These are phyloP conservation scores for Termitomyces sp. DNA, from an alignment of 768 basidiomycete species.

Conservation along the genomic window DNA sequence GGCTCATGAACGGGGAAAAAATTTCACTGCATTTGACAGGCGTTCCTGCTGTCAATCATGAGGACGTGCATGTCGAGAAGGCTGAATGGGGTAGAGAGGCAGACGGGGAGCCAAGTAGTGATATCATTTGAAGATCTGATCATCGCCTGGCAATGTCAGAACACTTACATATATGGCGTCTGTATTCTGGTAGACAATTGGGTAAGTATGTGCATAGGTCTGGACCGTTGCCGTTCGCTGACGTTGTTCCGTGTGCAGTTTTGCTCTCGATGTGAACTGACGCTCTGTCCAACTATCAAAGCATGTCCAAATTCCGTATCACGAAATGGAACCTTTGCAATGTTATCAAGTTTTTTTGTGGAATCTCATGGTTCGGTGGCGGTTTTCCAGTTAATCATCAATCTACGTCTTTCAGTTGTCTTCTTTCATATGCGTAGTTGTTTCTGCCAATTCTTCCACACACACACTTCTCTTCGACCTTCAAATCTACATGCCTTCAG, in stretches of 20 bases:
- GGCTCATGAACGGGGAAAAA: slow-evolving; percentile 30
- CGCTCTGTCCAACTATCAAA: background rate
- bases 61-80: slow-evolving; percentile 5
- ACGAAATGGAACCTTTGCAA: background rate
- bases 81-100: background rate
- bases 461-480: background rate
- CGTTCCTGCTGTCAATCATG: background rate
- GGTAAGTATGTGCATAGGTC: background rate
- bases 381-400: background rate
- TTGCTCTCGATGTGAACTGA: background rate
- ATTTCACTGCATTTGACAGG: slow-evolving; percentile 22
- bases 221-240: background rate
- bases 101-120: background rate
- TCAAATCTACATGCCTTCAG: background rate
- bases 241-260: background rate
- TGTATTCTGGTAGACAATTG: background rate
- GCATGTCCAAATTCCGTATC: background rate
- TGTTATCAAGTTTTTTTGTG: background rate
- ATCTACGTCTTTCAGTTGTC: background rate
- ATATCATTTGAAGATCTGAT: background rate
- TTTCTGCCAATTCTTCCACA: background rate
- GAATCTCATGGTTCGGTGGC: background rate
- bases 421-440: background rate
- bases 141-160: background rate
- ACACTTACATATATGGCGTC: background rate